Evolutionary conservation across 1,284 basidiomycete species (phyloP).

Genomic region (Microbotryum scabiosae): DNA sequence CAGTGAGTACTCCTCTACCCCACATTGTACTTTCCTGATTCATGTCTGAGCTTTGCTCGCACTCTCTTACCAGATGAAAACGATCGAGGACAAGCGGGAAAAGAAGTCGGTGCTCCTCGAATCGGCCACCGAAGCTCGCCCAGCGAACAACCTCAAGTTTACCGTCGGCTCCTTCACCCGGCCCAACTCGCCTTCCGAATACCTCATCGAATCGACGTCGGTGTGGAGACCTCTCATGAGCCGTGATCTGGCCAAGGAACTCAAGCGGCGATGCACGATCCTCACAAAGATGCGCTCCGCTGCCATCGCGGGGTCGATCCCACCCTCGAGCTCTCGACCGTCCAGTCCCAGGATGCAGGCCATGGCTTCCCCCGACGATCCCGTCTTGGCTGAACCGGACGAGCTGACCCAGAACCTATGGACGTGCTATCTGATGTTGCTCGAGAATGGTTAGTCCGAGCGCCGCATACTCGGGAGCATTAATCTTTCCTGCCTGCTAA

Average conservation of each 20-base stretch:
- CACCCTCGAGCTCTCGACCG: constrained; percentile 19
- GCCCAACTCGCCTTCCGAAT: constrained; percentile 14
- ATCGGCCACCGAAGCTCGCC: constrained; percentile 18
- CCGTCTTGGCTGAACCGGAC: constrained; percentile 21
- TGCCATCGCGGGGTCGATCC: constrained; percentile 5
- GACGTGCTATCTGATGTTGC: constrained; percentile 43
- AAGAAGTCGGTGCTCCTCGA: constrained; percentile 31
- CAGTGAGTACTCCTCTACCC: constrained; percentile 26
- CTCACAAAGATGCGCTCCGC: constrained; percentile 21
- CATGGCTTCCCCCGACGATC: constrained; percentile 9
- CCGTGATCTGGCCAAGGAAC: constrained; percentile 22
- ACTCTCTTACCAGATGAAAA: constrained; percentile 31
- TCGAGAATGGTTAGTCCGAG: constrained; percentile 43
- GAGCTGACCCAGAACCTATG: constrained; percentile 40
- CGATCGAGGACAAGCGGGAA: constrained; percentile 37
- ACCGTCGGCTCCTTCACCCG: constrained; percentile 17
- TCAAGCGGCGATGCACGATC: constrained; percentile 26
- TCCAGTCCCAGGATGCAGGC: constrained; percentile 23
- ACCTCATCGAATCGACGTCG: constrained; percentile 4
- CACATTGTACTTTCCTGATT: not conserved
- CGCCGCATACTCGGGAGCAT: not conserved
- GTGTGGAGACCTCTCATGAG: constrained; percentile 26
- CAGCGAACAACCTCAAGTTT: constrained; percentile 21
- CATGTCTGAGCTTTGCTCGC: constrained; percentile 10
- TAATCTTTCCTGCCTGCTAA: not conserved